Evolutionary conservation across 768 basidiomycete species (phyloP).

Genomic region (Leccinum longicurvipes): DNA sequence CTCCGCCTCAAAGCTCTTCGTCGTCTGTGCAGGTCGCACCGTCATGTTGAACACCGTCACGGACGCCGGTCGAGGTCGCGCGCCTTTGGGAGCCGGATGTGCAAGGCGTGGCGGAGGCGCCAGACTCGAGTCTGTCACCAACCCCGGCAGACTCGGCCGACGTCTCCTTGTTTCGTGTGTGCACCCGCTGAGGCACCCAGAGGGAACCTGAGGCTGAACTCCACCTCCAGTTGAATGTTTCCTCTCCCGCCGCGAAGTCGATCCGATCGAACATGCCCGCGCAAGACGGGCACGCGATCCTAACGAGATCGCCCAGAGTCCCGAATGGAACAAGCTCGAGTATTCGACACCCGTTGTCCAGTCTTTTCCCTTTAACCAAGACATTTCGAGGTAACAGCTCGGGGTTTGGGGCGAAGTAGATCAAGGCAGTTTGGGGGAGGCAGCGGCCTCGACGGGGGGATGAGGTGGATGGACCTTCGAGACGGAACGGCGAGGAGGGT

Average conservation of each 20-base stretch:
- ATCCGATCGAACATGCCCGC: slow-evolving; percentile 8
- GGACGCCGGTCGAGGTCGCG: slow-evolving; percentile 11
- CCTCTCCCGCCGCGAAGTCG: slow-evolving; percentile 1
- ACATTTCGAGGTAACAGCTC: slow-evolving; percentile 15
- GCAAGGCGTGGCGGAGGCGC: not conserved
- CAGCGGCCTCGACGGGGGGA: no score
- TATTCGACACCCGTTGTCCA: slow-evolving; percentile 31
- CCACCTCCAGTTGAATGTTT: no score
- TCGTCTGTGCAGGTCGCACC: not conserved
- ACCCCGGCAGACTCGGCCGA: not conserved
- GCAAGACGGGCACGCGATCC: slow-evolving; percentile 4
- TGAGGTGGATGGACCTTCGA: no score
- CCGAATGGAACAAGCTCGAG: slow-evolving; percentile 35
- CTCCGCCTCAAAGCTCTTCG: not conserved
- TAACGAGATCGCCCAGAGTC: slow-evolving; percentile 30
- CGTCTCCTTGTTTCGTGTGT: slow-evolving; percentile 4
- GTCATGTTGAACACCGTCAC: slow-evolving; percentile 8
- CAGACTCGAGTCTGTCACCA: slow-evolving; percentile 4
- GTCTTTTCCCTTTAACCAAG: slow-evolving; percentile 31
- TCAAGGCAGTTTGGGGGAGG: not conserved
- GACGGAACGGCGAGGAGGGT: not conserved
- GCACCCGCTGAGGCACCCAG: not conserved
- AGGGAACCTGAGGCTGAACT: not conserved
- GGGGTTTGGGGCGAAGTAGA: not conserved
- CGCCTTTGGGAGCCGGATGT: not conserved